Evolutionary conservation across 805 yeast genomes (phyloP).

Genomic region (baker's yeast (Saccharomyces cerevisiae)): DNA sequence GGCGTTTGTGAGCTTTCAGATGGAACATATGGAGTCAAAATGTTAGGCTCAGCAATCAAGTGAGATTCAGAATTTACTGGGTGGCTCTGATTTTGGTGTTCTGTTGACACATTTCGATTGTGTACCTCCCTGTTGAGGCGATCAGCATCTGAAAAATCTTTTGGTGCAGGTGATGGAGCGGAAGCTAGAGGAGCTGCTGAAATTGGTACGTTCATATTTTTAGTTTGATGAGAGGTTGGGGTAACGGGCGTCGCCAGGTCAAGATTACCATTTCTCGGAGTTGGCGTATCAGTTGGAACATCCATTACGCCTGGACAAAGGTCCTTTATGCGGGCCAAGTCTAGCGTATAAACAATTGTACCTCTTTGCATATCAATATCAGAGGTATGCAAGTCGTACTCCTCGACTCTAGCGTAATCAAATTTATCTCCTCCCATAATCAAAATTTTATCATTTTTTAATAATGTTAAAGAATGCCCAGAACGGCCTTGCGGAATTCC

Average conservation of each 20-base stretch:
- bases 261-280: constrained; percentile 2
- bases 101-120: background rate
- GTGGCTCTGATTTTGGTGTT: background rate
- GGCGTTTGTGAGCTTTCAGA: constrained; percentile 11
- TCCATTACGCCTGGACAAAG: constrained; percentile 35
- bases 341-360: constrained; percentile 56
- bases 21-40: constrained; percentile 22
- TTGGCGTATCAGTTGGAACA: constrained; percentile 26
- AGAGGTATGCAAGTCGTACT: constrained; percentile 44
- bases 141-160: background rate
- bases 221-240: background rate
- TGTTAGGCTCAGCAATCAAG: constrained; percentile 11
- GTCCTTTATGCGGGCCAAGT: constrained; percentile 34
- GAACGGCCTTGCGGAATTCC: constrained; percentile 73
- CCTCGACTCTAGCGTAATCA: constrained; percentile 49
- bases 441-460: constrained; percentile 57
- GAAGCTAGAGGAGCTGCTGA: background rate
- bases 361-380: constrained; percentile 47
- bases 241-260: background rate
- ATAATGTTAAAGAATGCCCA: constrained; percentile 79
- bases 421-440: constrained; percentile 89
- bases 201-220: background rate
- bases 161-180: background rate
- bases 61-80: background rate
- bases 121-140: background rate